These are phyloP conservation scores for Claviceps monticola DNA, from an alignment of 2,329 filamentous ascomycete genomes.

Conservation along the genomic window DNA sequence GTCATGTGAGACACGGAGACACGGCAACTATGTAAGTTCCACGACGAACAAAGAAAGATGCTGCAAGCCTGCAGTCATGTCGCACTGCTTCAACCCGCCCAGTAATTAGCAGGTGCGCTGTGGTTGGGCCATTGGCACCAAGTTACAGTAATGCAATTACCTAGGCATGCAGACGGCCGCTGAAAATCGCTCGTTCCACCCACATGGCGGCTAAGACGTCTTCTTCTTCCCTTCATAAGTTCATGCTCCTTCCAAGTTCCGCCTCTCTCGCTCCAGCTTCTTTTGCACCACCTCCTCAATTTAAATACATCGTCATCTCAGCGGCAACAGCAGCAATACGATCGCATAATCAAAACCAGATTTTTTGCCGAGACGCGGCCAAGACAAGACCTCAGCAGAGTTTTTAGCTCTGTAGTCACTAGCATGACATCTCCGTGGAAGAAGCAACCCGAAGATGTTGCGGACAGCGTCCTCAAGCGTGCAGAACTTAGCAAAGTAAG, in stretches of 20 bases:
- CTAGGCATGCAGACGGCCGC: conserved; percentile 1
- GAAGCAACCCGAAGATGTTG: conserved; percentile 49
- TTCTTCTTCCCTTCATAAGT: neutral
- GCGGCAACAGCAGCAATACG: neutral
- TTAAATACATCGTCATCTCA: neutral
- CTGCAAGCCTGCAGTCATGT: too few species aligned
- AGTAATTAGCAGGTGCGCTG: neutral
- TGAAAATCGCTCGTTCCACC: conserved; percentile 4
- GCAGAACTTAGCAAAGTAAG: conserved; percentile 64
- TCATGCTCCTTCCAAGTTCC: neutral
- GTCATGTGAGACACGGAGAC: too few species aligned
- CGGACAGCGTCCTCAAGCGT: conserved; percentile 56
- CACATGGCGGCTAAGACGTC: neutral
- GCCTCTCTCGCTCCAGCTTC: conserved; percentile 2
- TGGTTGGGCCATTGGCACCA: neutral
- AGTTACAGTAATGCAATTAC: neutral
- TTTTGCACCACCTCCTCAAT: neutral
- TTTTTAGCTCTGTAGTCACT: neutral
- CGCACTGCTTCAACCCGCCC: too few species aligned
- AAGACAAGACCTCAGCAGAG: neutral
- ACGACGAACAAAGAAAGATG: too few species aligned
- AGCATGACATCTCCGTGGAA: conserved; percentile 47
- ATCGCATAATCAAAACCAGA: neutral
- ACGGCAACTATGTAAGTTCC: too few species aligned
- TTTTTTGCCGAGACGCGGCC: too few species aligned